A percentile compares a stretch with the other conserved stretches of the same genome.
phyloP scores from a whole-genome alignment of 345 rosid species.

The Populus nigra region DNA sequence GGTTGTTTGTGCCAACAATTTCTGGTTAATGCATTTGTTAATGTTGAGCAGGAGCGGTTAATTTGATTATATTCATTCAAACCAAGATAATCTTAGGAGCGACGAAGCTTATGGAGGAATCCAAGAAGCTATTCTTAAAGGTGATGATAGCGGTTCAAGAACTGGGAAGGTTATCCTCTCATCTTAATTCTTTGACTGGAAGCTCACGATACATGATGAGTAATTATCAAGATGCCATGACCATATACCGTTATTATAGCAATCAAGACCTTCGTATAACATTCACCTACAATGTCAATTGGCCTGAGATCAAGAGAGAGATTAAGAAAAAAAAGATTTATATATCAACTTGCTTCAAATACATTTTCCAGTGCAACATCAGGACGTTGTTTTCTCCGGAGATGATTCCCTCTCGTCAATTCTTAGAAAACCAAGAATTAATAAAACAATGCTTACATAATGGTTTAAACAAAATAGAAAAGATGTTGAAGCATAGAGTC shows the following conservation, averaged over 20 bases:
- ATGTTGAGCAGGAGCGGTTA: not conserved
- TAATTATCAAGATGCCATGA: not conserved
- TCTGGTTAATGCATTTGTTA: not conserved
- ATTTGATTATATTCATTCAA: not conserved
- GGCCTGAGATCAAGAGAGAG: not conserved
- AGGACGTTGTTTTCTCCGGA: not conserved
- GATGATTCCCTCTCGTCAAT: not conserved
- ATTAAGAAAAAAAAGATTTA: not conserved
- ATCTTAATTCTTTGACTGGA: not conserved
- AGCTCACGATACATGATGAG: not conserved
- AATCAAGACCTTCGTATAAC: not conserved
- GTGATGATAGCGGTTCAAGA: fast-evolving
- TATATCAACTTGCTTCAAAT: not conserved
- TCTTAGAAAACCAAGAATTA: not conserved
- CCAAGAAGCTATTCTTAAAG: not conserved
- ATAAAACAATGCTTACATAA: not conserved
- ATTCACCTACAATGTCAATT: not conserved
- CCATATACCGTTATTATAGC: not conserved
- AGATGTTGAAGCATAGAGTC: not conserved
- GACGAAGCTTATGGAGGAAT: not conserved
- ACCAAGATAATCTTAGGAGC: not conserved
- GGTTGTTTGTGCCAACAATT: not conserved
- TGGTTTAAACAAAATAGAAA: not conserved
- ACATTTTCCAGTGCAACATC: not conserved
- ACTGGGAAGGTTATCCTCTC: not conserved